A percentile compares a stretch with the other conserved stretches of the same genome.
Conservation (phyloP, 2,329 filamentous ascomycete genomes). For the Fusarium secorum region DNA sequence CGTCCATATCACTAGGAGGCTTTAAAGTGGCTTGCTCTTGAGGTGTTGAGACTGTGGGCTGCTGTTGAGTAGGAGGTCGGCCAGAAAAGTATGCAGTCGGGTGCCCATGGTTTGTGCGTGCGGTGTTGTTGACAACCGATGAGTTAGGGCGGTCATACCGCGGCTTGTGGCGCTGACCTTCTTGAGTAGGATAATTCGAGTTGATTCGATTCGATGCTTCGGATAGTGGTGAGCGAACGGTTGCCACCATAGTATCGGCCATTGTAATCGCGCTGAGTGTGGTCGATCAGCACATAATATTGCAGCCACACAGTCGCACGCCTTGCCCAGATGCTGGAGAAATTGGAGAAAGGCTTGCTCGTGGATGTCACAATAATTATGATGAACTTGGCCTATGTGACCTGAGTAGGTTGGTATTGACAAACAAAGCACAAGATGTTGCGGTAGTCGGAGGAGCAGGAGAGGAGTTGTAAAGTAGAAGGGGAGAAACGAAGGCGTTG, state of each 20-base stretch:
- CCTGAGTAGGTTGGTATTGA: background rate
- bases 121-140: conserved; percentile 17
- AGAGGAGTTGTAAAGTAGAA: conserved; percentile 20
- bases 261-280: conserved; percentile 38
- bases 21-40: conserved; percentile 30
- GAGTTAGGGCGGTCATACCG: conserved; percentile 39
- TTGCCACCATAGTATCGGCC: conserved; percentile 46
- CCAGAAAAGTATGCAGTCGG: conserved; percentile 28
- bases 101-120: conserved; percentile 23
- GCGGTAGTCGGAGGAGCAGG: conserved; percentile 1
- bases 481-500: conserved; percentile 16
- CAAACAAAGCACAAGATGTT: conserved; percentile 14
- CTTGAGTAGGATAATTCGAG: conserved; percentile 45
- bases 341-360: conserved; percentile 16
- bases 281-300: conserved; percentile 49
- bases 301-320: conserved; percentile 18
- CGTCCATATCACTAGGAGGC: conserved; percentile 45
- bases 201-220: conserved; percentile 60
- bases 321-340: conserved; percentile 15
- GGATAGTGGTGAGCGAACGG: conserved; percentile 52
- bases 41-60: conserved; percentile 30
- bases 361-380: conserved; percentile 3
- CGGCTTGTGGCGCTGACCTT: conserved; percentile 44
- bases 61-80: conserved; percentile 17
- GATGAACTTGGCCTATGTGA: background rate